These are phyloP conservation scores for Castanea crenata DNA, from an alignment of 306 rosid genomes.

Conservation along the genomic window DNA sequence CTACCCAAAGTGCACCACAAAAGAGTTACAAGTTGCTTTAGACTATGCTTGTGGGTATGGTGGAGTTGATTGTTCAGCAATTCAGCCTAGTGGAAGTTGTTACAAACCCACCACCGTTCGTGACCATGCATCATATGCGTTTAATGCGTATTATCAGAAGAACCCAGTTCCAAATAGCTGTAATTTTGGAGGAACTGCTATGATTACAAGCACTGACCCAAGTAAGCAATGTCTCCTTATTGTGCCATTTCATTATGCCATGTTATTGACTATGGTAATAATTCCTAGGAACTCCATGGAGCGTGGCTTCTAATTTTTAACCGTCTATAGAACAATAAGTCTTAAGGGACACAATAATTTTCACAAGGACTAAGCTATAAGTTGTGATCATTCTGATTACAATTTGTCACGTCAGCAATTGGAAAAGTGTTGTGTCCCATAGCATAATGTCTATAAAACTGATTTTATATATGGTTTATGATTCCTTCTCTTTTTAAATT, in stretches of 20 bases:
- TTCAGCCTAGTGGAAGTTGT: constrained; percentile 69
- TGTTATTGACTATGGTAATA: too few species aligned
- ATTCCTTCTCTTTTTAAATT: neutral
- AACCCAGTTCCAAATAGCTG: constrained; percentile 80
- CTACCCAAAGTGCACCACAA: constrained; percentile 59
- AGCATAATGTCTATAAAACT: neutral
- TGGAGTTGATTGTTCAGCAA: constrained; percentile 65
- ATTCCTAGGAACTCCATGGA: too few species aligned
- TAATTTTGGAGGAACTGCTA: constrained; percentile 81
- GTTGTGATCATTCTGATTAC: too few species aligned
- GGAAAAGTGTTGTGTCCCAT: neutral
- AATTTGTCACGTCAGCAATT: too few species aligned
- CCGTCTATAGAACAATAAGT: too few species aligned
- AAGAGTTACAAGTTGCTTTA: constrained; percentile 67
- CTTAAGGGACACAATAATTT: too few species aligned
- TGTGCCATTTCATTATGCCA: neutral
- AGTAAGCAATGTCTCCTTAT: constrained; percentile 40
- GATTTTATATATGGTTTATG: neutral
- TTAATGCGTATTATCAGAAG: constrained; percentile 70
- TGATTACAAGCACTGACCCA: constrained; percentile 71
- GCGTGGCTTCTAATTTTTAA: too few species aligned
- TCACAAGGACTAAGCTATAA: too few species aligned
- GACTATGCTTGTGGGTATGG: constrained; percentile 88
- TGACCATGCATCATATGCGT: constrained; percentile 80
- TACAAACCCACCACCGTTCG: constrained; percentile 52